A percentile compares a stretch with the other conserved stretches of the same genome.
Conservation (phyloP, 2,329 filamentous ascomycete species). For the Fusarium sp. region DNA sequence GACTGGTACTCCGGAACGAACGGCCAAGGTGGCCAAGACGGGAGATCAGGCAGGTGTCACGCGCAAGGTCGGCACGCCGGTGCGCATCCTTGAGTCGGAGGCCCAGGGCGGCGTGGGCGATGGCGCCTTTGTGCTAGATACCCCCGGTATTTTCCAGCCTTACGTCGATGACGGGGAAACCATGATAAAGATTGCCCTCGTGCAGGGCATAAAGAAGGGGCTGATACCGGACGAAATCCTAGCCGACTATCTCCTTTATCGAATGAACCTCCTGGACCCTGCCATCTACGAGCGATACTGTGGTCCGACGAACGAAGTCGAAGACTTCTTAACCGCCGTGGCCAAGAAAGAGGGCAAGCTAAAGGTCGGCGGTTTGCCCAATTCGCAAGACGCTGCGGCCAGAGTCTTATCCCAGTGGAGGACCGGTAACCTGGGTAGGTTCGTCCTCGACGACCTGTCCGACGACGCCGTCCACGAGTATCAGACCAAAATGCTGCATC, state of each 20-base stretch:
- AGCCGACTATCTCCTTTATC: constrained; percentile 91
- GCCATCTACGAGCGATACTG: constrained; percentile 74
- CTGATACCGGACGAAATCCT: constrained; percentile 84
- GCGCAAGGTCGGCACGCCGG: constrained; percentile 84
- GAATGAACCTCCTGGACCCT: constrained; percentile 80
- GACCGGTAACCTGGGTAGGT: constrained; percentile 80
- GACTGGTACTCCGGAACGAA: constrained; percentile 67
- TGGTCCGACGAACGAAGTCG: constrained; percentile 87
- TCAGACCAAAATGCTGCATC: constrained; percentile 63
- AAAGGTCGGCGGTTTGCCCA: constrained; percentile 79
- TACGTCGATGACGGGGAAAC: constrained; percentile 87
- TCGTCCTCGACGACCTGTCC: constrained; percentile 84
- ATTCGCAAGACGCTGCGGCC: constrained; percentile 80
- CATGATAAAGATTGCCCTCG: constrained; percentile 96
- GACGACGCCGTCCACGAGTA: constrained; percentile 70
- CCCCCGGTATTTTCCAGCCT: constrained; percentile 94
- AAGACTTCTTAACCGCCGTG: constrained; percentile 78
- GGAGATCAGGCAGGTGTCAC: constrained; percentile 93
- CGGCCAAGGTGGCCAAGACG: constrained; percentile 81
- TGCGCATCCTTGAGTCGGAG: constrained; percentile 76
- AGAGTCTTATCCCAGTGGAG: constrained; percentile 90
- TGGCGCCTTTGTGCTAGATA: constrained; percentile 90
- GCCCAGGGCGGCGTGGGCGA: constrained; percentile 63
- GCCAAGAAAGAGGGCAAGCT: constrained; percentile 84
- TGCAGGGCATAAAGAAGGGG: constrained; percentile 91